phyloP scores from a whole-genome alignment of 768 basidiomycete species.

The Mycena latifolia region DNA sequence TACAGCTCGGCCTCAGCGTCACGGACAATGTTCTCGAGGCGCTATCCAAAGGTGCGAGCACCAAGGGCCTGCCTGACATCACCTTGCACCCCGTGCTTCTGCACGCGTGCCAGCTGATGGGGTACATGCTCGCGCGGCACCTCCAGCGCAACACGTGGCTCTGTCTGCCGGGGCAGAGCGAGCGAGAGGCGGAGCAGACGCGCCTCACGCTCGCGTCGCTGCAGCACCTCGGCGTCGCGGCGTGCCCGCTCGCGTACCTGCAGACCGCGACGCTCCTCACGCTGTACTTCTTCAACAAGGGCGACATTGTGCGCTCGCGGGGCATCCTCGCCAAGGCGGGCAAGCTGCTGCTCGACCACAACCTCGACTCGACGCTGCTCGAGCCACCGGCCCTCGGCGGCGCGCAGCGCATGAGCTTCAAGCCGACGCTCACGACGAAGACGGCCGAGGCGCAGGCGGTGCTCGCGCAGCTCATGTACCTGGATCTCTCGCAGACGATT shows the following conservation, averaged over 20 bases:
- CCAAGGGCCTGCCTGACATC: no score
- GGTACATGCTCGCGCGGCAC: slow-evolving; percentile 28
- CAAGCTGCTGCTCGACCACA: slow-evolving; percentile 3
- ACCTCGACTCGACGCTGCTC: not conserved
- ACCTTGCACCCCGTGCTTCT: slow-evolving; percentile 15
- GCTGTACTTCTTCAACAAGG: slow-evolving; percentile 27
- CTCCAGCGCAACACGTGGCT: slow-evolving; percentile 1
- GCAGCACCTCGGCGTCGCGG: not conserved
- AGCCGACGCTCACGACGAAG: not conserved
- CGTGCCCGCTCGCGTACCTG: slow-evolving; percentile 8
- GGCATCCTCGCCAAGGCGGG: slow-evolving; percentile 7
- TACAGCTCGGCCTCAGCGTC: slow-evolving; percentile 28
- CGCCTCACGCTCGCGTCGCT: not conserved
- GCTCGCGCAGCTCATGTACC: slow-evolving; percentile 24
- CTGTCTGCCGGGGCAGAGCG: slow-evolving; percentile 9
- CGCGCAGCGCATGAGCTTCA: not conserved
- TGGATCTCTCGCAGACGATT: slow-evolving; percentile 23
- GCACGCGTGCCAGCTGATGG: slow-evolving; percentile 30
- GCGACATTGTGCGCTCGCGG: slow-evolving; percentile 18
- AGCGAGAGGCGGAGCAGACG: slow-evolving; percentile 20
- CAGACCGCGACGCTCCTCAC: slow-evolving; percentile 20
- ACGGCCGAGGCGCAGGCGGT: slow-evolving; percentile 15
- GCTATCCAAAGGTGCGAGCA: not conserved
- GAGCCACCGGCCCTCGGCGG: not conserved
- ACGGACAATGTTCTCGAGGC: not conserved